These are phyloP conservation scores for Theobroma cacao DNA, from an alignment of 345 rosid species.

Conservation along the genomic window DNA sequence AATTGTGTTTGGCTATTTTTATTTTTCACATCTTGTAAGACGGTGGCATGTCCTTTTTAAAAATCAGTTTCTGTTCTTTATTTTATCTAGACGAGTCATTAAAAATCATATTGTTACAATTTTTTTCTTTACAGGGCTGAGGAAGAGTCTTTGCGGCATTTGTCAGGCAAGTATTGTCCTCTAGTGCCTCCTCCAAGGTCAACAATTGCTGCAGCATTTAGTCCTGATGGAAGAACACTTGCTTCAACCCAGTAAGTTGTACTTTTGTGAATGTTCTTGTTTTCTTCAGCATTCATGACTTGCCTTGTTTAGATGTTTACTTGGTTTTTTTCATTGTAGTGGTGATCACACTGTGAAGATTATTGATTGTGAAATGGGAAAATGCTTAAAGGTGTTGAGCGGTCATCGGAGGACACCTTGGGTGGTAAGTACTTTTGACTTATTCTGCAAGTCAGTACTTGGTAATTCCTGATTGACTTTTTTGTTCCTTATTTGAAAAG, in stretches of 20 bases:
- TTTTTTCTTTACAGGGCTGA: conserved; percentile 28
- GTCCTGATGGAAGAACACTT: conserved; percentile 82
- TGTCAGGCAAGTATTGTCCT: conserved; percentile 85
- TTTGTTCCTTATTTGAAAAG: neutral
- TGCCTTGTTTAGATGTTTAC: conserved; percentile 19
- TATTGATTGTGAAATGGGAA: conserved; percentile 85
- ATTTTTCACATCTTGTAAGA: neutral
- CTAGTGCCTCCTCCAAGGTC: conserved; percentile 95
- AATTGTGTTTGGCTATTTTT: neutral
- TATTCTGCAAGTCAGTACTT: neutral
- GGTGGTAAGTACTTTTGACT: conserved; percentile 69
- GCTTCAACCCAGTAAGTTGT: conserved; percentile 86
- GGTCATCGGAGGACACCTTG: conserved; percentile 99
- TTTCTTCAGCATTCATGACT: conserved; percentile 1
- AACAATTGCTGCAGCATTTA: conserved; percentile 97
- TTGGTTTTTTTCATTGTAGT: conserved; percentile 36
- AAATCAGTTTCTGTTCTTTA: neutral
- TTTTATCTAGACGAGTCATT: neutral
- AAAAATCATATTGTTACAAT: neutral
- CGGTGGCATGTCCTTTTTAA: neutral
- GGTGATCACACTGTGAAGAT: conserved; percentile 97
- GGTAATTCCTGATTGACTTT: neutral
- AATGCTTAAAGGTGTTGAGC: conserved; percentile 83
- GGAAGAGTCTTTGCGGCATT: conserved; percentile 73
- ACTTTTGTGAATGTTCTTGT: neutral